These are phyloP conservation scores for Suillus decipiens DNA, from an alignment of 768 basidiomycete species.

Conservation along the genomic window DNA sequence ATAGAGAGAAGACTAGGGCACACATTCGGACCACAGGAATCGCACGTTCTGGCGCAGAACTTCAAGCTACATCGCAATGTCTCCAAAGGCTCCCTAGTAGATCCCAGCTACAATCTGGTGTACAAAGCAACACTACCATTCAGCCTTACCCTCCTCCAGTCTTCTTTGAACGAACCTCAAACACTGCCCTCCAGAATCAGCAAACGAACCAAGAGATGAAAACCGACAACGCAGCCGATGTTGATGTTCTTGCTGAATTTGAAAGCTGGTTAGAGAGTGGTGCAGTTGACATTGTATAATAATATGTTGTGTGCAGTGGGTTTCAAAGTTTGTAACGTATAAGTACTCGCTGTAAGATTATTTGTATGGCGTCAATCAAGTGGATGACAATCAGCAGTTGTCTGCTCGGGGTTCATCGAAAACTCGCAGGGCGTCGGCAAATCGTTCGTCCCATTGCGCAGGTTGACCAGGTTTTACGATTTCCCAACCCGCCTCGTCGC, in stretches of 20 bases:
- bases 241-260: conserved; percentile 64
- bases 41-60: background rate
- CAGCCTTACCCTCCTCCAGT: background rate
- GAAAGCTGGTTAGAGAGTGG: conserved; percentile 71
- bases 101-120: background rate
- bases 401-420: conserved; percentile 47
- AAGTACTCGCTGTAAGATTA: conserved; percentile 8
- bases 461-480: conserved; percentile 63
- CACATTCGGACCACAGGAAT: background rate
- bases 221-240: conserved; percentile 16
- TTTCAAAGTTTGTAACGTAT: background rate
- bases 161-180: background rate
- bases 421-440: conserved; percentile 58
- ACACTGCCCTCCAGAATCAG: background rate
- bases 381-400: background rate
- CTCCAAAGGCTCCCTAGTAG: background rate
- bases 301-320: background rate
- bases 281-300: conserved; percentile 48
- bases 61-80: background rate
- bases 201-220: conserved; percentile 2
- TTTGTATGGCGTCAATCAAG: conserved; percentile 1
- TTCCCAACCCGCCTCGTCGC: conserved; percentile 78
- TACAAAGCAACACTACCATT: background rate
- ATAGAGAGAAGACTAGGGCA: too few relatives aligned
- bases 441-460: conserved; percentile 79